Conservation (phyloP, 169 alveolate species). For the Eimeria necatrix region DNA sequence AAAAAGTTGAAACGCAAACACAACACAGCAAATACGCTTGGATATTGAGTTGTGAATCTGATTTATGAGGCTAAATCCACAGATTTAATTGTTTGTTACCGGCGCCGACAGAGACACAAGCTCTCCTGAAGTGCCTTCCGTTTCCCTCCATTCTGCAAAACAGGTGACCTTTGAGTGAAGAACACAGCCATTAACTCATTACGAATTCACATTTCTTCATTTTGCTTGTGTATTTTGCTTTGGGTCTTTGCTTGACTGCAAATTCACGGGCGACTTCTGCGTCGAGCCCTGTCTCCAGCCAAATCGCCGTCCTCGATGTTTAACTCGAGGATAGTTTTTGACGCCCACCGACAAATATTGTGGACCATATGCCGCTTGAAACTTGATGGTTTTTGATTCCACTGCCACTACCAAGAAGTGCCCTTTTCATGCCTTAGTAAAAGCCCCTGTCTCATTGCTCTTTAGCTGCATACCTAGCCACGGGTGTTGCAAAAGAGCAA, state of each 20-base stretch:
- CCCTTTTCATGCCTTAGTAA: background rate
- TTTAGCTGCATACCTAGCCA: background rate
- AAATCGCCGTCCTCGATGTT: background rate
- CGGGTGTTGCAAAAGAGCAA: background rate
- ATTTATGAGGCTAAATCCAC: background rate
- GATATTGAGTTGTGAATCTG: background rate
- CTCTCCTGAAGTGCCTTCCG: background rate
- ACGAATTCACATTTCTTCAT: too few species aligned
- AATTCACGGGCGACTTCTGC: background rate
- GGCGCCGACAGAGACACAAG: background rate
- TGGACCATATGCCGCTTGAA: background rate
- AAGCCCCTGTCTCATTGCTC: background rate
- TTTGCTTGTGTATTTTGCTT: background rate
- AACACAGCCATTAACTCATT: background rate
- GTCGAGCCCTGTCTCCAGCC: constrained; percentile 25
- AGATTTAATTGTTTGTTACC: background rate
- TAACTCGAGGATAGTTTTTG: background rate
- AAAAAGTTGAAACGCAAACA: too few species aligned
- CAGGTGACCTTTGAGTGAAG: background rate
- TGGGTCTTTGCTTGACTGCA: background rate
- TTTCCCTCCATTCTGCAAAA: background rate
- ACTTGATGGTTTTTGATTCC: background rate
- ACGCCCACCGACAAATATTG: background rate
- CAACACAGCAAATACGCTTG: too few species aligned
- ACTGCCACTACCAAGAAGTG: background rate